Percentiles rank a stretch among this genome's conserved stretches.
These are phyloP conservation scores for Agapanthus africanus DNA, from an alignment of 106 monocot species.

Conservation along the genomic window DNA sequence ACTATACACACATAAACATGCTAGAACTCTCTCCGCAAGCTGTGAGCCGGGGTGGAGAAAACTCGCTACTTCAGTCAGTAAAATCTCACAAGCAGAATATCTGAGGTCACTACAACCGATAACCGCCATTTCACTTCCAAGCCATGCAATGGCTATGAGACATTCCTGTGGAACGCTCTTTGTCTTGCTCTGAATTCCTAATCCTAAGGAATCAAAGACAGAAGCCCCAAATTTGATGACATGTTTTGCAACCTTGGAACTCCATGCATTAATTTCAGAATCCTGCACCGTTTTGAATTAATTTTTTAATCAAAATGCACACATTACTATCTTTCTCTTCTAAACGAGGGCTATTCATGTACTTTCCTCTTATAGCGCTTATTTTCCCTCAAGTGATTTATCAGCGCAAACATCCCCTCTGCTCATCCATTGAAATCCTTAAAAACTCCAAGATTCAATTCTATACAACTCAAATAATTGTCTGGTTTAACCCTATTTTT, in stretches of 20 bases:
- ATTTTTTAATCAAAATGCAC: background rate
- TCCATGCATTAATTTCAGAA: conserved; percentile 59
- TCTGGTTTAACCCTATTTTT: no score
- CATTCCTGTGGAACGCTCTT: conserved; percentile 63
- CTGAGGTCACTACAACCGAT: conserved; percentile 41
- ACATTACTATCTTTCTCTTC: background rate
- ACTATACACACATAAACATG: conserved; percentile 76
- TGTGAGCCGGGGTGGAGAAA: conserved; percentile 86
- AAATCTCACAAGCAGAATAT: conserved; percentile 68
- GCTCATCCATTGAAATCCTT: no score
- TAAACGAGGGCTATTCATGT: no score
- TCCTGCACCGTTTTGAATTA: conserved; percentile 45
- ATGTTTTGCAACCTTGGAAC: conserved; percentile 43
- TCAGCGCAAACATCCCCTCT: no score
- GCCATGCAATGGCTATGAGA: conserved; percentile 71
- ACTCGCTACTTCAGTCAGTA: conserved; percentile 45
- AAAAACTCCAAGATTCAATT: no score
- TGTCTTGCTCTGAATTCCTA: conserved; percentile 68
- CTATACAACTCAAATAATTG: no score
- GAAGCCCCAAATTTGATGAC: conserved; percentile 46
- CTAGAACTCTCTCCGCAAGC: conserved; percentile 86
- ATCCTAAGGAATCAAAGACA: conserved; percentile 57
- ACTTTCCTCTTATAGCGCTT: no score
- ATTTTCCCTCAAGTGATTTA: no score
- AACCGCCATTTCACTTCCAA: conserved; percentile 64